These are phyloP conservation scores for Lomentospora prolificans DNA, from an alignment of 2,329 filamentous ascomycete species.

Conservation along the genomic window DNA sequence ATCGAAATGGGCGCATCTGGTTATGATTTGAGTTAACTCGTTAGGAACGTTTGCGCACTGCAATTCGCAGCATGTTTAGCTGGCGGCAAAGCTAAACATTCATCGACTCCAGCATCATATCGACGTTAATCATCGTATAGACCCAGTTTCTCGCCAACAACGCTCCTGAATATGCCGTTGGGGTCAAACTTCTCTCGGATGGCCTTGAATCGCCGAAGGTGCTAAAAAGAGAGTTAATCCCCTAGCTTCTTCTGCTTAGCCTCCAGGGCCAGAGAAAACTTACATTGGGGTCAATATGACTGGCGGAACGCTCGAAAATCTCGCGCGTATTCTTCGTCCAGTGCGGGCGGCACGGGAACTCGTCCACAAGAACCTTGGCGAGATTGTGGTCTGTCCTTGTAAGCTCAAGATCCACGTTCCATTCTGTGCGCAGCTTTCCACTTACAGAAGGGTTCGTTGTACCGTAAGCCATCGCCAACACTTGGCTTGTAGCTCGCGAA, in stretches of 20 bases:
- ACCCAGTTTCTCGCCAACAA: conserved; percentile 38
- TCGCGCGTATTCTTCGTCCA: conserved; percentile 45
- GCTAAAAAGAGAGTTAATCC: conserved; percentile 13
- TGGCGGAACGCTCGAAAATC: conserved; percentile 31
- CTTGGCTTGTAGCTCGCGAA: conserved; percentile 38
- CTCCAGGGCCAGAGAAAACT: conserved; percentile 12
- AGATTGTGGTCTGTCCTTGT: conserved; percentile 28
- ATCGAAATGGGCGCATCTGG: too few species aligned
- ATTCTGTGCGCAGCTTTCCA: too few species aligned
- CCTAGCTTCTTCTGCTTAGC: neutral
- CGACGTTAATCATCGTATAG: too few species aligned
- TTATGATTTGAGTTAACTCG: too few species aligned
- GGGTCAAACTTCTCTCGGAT: conserved; percentile 38
- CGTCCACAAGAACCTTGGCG: conserved; percentile 34
- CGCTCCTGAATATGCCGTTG: conserved; percentile 34
- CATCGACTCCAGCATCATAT: too few species aligned
- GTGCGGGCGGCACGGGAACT: conserved; percentile 41
- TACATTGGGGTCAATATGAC: conserved; percentile 36
- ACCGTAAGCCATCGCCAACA: conserved; percentile 33
- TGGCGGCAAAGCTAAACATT: too few species aligned
- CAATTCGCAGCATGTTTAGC: too few species aligned
- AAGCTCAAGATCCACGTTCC: too few species aligned
- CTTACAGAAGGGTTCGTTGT: conserved; percentile 40
- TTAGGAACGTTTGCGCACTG: too few species aligned
- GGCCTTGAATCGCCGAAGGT: conserved; percentile 36